These are phyloP conservation scores for Articulospora tetracladia DNA, from an alignment of 495 filamentous ascomycete species.

Conservation along the genomic window DNA sequence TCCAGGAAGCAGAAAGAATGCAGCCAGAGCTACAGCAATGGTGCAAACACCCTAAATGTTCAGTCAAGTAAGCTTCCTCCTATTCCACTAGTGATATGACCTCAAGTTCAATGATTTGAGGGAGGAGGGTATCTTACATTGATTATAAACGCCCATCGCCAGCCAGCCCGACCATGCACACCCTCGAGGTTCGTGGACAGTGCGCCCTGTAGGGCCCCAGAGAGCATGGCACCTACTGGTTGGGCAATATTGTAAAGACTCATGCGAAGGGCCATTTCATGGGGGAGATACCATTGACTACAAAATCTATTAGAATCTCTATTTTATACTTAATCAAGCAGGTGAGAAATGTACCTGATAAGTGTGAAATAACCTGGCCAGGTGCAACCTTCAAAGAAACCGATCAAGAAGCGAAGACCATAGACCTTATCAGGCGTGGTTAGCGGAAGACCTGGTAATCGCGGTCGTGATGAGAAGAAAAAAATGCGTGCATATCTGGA, in stretches of 20 bases:
- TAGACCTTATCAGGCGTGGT: background rate
- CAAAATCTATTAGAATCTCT: background rate
- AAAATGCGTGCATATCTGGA: too few species aligned
- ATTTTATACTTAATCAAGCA: background rate
- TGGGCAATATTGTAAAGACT: conserved; percentile 11
- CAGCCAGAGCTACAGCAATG: background rate
- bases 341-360: background rate
- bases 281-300: conserved; percentile 3
- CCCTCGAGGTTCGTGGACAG: conserved; percentile 44
- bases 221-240: conserved; percentile 39
- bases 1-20: background rate
- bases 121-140: conserved; percentile 13
- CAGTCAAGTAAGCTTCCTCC: background rate
- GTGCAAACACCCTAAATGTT: background rate
- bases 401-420: conserved; percentile 45
- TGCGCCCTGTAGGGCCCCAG: conserved; percentile 48
- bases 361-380: background rate
- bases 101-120: too few species aligned
- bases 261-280: background rate
- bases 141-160: conserved; percentile 42
- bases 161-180: conserved; percentile 40
- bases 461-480: too few species aligned
- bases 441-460: background rate
- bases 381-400: background rate
- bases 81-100: background rate